Conservation (phyloP, 805 yeast species). For the Candida ipomoeae region DNA sequence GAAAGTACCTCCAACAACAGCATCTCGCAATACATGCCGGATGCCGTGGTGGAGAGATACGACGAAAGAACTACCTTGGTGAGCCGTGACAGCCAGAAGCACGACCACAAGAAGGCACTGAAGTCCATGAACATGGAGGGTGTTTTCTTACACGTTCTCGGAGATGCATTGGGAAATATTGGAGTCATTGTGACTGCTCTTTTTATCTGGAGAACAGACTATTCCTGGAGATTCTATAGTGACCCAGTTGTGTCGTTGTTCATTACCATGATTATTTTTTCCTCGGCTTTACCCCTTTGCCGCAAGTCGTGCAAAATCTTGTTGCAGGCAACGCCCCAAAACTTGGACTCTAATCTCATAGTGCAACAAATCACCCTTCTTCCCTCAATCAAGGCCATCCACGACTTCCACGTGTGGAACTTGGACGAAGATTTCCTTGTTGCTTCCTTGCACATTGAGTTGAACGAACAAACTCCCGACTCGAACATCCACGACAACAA, state of each 20-base stretch:
- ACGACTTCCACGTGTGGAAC: constrained; percentile 96
- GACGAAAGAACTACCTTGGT: constrained; percentile 36
- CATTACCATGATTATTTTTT: constrained; percentile 83
- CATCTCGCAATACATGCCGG: constrained; percentile 42
- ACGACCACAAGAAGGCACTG: constrained; percentile 10
- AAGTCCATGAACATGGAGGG: constrained; percentile 96
- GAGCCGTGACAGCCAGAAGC: constrained; percentile 17
- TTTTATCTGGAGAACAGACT: constrained; percentile 91
- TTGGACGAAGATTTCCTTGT: constrained; percentile 80
- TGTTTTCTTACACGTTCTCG: constrained; percentile 89
- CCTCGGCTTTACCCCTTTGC: constrained; percentile 89
- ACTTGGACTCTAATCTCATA: constrained; percentile 71
- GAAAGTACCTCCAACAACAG: constrained; percentile 24
- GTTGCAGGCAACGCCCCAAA: constrained; percentile 89
- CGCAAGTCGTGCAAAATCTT: constrained; percentile 80
- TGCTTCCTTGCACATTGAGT: constrained; percentile 85
- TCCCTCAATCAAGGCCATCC: constrained; percentile 76
- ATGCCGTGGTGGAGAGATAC: constrained; percentile 40
- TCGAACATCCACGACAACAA: constrained; percentile 34
- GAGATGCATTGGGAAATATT: constrained; percentile 92
- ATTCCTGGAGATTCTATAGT: constrained; percentile 76
- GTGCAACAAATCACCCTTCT: constrained; percentile 62
- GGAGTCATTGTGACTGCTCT: constrained; percentile 90
- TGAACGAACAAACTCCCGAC: constrained; percentile 28
- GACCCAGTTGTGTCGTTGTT: constrained; percentile 85